phyloP scores from a whole-genome alignment of 192 early-diverging fungal genomes.

The Haplosporangium gracile region DNA sequence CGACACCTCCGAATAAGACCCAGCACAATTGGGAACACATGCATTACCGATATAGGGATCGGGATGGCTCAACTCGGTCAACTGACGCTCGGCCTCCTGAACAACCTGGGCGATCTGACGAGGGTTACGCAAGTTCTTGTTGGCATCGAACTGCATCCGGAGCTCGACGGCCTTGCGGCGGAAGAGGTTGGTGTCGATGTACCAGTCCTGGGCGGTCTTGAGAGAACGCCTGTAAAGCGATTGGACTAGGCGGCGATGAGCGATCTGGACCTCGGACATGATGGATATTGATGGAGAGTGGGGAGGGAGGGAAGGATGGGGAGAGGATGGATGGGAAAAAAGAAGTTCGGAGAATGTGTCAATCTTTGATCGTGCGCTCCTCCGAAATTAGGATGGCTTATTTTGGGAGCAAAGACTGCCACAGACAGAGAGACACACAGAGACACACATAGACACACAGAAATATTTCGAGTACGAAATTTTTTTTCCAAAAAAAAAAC shows the following conservation, averaged over 20 bases:
- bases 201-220: slow-evolving; percentile 89
- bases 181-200: slow-evolving; percentile 82
- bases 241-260: slow-evolving; percentile 80
- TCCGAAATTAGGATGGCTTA: slow-evolving; percentile 9
- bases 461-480: too few relatives aligned
- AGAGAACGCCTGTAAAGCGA: slow-evolving; percentile 90
- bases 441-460: too few relatives aligned
- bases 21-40: slow-evolving; percentile 70
- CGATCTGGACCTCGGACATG: slow-evolving; percentile 64
- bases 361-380: not conserved
- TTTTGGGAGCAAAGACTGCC: not conserved
- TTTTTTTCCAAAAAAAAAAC: too few relatives aligned
- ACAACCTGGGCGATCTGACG: slow-evolving; percentile 78
- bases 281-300: not conserved
- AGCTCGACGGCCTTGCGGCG: slow-evolving; percentile 89
- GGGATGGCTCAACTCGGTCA: slow-evolving; percentile 82
- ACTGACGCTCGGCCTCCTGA: slow-evolving; percentile 77
- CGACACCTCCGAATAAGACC: slow-evolving; percentile 77
- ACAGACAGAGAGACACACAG: too few relatives aligned
- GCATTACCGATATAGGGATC: slow-evolving; percentile 84
- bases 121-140: slow-evolving; percentile 78
- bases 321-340: not conserved
- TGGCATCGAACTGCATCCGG: slow-evolving; percentile 86
- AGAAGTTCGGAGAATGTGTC: not conserved
- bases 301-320: not conserved